Conservation (phyloP, 2,329 filamentous ascomycete species). For the Claviceps cyperi region DNA sequence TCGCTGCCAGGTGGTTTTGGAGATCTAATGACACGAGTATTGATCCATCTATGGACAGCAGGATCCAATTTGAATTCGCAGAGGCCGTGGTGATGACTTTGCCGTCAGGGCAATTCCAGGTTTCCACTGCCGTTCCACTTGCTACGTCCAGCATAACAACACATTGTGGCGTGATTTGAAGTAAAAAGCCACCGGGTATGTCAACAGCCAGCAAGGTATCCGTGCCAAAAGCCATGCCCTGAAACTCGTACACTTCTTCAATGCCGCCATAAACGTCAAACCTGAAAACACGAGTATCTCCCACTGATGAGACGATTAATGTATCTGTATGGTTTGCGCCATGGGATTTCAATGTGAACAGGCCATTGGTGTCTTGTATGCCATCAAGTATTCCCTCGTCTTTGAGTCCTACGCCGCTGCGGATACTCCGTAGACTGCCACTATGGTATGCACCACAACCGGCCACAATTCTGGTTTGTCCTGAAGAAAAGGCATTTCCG, state of each 20-base stretch:
- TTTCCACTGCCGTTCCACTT: conserved; percentile 35
- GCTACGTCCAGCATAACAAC: conserved; percentile 50
- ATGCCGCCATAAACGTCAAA: conserved; percentile 65
- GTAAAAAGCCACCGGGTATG: conserved; percentile 44
- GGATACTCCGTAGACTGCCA: conserved; percentile 75
- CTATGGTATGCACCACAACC: conserved; percentile 84
- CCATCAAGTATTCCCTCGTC: conserved; percentile 72
- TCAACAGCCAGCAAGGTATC: conserved; percentile 60
- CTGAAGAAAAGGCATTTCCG: conserved; percentile 84
- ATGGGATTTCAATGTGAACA: conserved; percentile 53
- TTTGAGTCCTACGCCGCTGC: conserved; percentile 86
- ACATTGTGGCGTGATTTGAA: conserved; percentile 60
- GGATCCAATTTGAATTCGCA: conserved; percentile 51
- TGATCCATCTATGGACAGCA: conserved; percentile 67
- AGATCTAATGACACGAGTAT: conserved; percentile 55
- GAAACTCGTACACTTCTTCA: conserved; percentile 70
- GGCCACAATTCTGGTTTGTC: conserved; percentile 84
- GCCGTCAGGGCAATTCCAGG: conserved; percentile 39
- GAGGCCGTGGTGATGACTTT: conserved; percentile 64
- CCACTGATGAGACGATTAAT: conserved; percentile 65
- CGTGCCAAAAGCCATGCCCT: conserved; percentile 53
- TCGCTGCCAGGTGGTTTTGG: conserved; percentile 38
- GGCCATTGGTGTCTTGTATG: conserved; percentile 55
- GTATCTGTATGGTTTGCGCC: conserved; percentile 44
- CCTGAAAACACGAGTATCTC: conserved; percentile 68